These are phyloP conservation scores for Aphanomyces stellatus DNA, from an alignment of 352 stramenopile species.

Conservation along the genomic window DNA sequence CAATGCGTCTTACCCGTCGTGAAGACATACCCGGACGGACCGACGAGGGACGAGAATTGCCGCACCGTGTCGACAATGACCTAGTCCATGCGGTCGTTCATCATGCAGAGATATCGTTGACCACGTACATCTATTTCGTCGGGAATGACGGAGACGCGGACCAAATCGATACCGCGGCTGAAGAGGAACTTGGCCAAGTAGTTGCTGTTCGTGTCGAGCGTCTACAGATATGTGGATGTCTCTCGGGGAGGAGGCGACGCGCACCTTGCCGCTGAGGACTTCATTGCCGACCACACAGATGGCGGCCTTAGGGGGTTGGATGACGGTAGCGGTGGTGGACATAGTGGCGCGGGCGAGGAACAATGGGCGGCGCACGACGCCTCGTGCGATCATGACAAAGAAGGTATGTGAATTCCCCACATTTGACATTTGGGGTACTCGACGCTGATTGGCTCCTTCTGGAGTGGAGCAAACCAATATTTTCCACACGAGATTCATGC, in stretches of 20 bases:
- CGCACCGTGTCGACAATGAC: constrained; percentile 65
- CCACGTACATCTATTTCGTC: constrained; percentile 54
- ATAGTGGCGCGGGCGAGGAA: neutral
- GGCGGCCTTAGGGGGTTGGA: constrained; percentile 39
- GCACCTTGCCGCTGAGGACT: constrained; percentile 76
- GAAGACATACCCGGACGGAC: constrained; percentile 71
- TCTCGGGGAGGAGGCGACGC: neutral
- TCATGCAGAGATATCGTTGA: neutral
- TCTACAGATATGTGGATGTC: constrained; percentile 29
- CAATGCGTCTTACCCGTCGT: constrained; percentile 44
- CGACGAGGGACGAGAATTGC: constrained; percentile 62
- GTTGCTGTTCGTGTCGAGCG: constrained; percentile 78
- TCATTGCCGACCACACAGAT: constrained; percentile 80
- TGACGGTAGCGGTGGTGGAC: neutral
- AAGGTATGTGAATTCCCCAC: neutral
- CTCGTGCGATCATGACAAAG: too few relatives aligned
- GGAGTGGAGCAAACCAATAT: too few relatives aligned
- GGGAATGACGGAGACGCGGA: constrained; percentile 67
- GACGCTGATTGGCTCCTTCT: neutral
- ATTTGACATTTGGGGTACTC: too few relatives aligned
- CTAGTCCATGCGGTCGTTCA: constrained; percentile 21
- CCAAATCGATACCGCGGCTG: constrained; percentile 61
- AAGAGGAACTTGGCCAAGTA: constrained; percentile 80
- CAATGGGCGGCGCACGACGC: too few relatives aligned
- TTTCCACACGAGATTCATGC: too few relatives aligned